A percentile compares a stretch with the other conserved stretches of the same genome.
Evolutionary conservation across 2,329 filamentous ascomycete genomes (phyloP).

Genomic region (Stagonosporopsis cucurbitacearum): DNA sequence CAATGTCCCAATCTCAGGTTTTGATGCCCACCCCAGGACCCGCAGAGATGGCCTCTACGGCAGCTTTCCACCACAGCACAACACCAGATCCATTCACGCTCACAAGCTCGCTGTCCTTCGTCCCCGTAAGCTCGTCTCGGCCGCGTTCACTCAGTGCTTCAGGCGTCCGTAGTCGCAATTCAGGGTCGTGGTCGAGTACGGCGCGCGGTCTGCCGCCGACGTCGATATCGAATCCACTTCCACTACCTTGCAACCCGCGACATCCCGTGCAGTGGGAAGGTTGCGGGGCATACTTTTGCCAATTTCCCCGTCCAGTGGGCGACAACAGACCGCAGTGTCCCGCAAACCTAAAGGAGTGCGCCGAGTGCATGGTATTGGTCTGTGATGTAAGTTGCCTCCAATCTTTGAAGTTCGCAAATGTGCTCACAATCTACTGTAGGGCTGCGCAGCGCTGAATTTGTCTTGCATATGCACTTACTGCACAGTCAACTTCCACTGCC

Average conservation of each 20-base stretch:
- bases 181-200: slow-evolving; percentile 35
- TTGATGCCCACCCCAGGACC: slow-evolving; percentile 36
- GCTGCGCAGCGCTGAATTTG: slow-evolving; percentile 38
- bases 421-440: slow-evolving; percentile 33
- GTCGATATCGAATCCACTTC: slow-evolving; percentile 42
- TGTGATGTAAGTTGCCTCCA: slow-evolving; percentile 47
- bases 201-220: slow-evolving; percentile 32
- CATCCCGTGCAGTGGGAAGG: slow-evolving; percentile 55
- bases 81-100: slow-evolving; percentile 34
- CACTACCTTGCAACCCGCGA: slow-evolving; percentile 48
- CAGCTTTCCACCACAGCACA: slow-evolving; percentile 34
- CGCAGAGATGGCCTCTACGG: slow-evolving; percentile 39
- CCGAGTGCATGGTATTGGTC: slow-evolving; percentile 49
- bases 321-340: slow-evolving; percentile 48
- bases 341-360: slow-evolving; percentile 47
- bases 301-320: slow-evolving; percentile 47
- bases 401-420: neutral
- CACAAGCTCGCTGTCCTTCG: slow-evolving; percentile 35
- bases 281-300: slow-evolving; percentile 53
- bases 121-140: slow-evolving; percentile 44
- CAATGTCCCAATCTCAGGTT: slow-evolving; percentile 47
- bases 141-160: slow-evolving; percentile 49
- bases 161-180: slow-evolving; percentile 44
- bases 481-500: slow-evolving; percentile 50
- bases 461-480: slow-evolving; percentile 50